Base-by-base conservation (phyloP, 495 filamentous ascomycete species). In the Poronia punctata region DNA sequence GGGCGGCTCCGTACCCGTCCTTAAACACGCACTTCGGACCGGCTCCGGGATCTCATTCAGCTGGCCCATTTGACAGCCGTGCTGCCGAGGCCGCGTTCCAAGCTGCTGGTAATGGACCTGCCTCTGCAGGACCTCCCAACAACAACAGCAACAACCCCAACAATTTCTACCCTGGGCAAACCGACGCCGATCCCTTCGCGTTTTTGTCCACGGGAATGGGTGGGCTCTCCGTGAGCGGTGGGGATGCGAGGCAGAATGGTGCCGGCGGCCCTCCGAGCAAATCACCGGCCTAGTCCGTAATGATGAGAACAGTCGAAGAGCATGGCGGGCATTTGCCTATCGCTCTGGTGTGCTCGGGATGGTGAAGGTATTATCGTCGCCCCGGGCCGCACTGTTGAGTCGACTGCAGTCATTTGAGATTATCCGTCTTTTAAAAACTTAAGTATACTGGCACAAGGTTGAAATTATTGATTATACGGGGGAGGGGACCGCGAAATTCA, bases 81-180 rank as follows among this genome's bases (percentile, higher is more conserved):
- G 85, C 86, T 30, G 83, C 86, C 21, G 89, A 95, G 69, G 86
- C 86, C 11, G 89, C 88, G 14, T 95, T 95, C 67, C 81, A 84
- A 40, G 86, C 84, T 14, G 89, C 86, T 22, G 80, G 83, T 53
- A 88, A 84, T 55, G 80, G 78, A 27, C 78, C 79, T 25, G 74
- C 70, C 16, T 76, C 74, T 23, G 76, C 75, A 67, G 85, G 66
- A 56, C 79, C 65, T 57, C 78, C 60, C 61, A 85, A 73, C 62
- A 71, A 71, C 56, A 38, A 25, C 21, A 38, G 16, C 4, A 33
- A 20, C 10, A 35, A 43, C 41, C n/a, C n/a, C n/a, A 46, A 33
- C 38, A 59, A 56, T 26, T 78, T 75, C 46, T 78, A 75, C 47
- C 63, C 68, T 16, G 62, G 55, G n/a, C 68, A 74, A 45, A 72